A percentile compares a stretch with the other conserved stretches of the same genome.
phyloP scores from a whole-genome alignment of 2,329 filamentous ascomycete species.

The Sporothrix inflata region DNA sequence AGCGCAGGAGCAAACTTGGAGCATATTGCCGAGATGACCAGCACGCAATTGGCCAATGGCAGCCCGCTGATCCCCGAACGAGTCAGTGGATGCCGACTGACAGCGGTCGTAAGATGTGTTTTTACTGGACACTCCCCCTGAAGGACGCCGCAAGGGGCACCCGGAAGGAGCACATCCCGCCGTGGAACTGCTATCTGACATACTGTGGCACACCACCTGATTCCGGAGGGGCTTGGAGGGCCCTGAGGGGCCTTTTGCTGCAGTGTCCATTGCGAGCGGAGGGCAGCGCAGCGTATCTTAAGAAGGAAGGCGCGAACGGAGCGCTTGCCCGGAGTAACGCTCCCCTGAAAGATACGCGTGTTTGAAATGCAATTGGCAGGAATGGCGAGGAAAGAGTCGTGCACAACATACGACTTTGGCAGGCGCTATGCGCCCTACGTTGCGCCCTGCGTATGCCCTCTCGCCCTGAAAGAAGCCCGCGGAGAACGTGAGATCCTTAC shows the following conservation, averaged over 20 bases:
- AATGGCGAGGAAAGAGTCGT: not conserved
- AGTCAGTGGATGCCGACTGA: not conserved
- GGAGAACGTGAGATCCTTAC: not conserved
- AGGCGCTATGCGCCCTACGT: not conserved
- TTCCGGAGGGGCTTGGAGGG: not conserved
- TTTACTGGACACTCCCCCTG: slow-evolving; percentile 13
- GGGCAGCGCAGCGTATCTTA: too few species aligned
- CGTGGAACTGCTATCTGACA: not conserved
- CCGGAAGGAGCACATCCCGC: not conserved
- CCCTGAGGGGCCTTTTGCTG: not conserved
- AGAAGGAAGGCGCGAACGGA: not conserved
- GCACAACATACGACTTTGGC: slow-evolving; percentile 12
- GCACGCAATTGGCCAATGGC: slow-evolving; percentile 15
- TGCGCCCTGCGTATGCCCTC: not conserved
- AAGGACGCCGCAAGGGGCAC: not conserved
- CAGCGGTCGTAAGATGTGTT: not conserved
- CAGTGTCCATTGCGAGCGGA: not conserved
- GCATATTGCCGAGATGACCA: not conserved
- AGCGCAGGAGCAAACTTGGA: too few species aligned
- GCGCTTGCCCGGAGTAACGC: not conserved
- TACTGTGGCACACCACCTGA: not conserved
- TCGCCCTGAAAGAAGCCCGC: not conserved
- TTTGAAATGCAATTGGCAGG: not conserved
- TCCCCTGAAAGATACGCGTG: not conserved
- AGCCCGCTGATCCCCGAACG: not conserved